A percentile compares a stretch with the other conserved stretches of the same genome.
These are phyloP conservation scores for Podospora comata DNA, from an alignment of 495 filamentous ascomycete species.

Conservation along the genomic window DNA sequence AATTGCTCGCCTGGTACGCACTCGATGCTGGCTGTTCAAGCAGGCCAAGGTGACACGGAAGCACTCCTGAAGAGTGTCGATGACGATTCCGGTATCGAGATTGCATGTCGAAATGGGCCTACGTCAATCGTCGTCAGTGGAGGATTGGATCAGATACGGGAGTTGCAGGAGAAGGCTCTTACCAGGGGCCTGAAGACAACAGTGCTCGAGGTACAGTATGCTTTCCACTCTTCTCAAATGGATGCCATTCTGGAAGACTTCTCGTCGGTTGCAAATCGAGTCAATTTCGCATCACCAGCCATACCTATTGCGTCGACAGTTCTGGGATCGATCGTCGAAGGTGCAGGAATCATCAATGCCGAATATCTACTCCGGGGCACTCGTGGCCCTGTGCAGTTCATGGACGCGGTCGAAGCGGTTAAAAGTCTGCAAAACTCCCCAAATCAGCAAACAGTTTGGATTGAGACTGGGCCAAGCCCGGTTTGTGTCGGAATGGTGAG, in stretches of 20 bases:
- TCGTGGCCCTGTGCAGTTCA: conserved; percentile 48
- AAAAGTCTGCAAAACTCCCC: neutral
- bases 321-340: conserved; percentile 55
- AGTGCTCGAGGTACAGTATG: conserved; percentile 66
- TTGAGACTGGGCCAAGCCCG: conserved; percentile 67
- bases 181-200: conserved; percentile 58
- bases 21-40: conserved; percentile 55
- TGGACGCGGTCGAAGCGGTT: conserved; percentile 37
- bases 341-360: conserved; percentile 44
- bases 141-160: conserved; percentile 45
- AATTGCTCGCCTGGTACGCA: conserved; percentile 67
- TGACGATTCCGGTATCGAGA: conserved; percentile 30
- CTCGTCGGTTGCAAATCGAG: conserved; percentile 48
- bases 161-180: conserved; percentile 53
- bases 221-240: conserved; percentile 78
- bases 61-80: conserved; percentile 36
- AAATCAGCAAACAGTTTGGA: conserved; percentile 43
- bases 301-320: conserved; percentile 72
- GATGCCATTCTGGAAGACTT: conserved; percentile 67
- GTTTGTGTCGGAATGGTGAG: conserved; percentile 64
- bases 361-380: conserved; percentile 60
- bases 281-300: conserved; percentile 56
- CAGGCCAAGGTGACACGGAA: neutral
- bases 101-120: conserved; percentile 60
- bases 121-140: conserved; percentile 59